Conservation (phyloP, 306 rosid species). For the Cucumis melo region DNA sequence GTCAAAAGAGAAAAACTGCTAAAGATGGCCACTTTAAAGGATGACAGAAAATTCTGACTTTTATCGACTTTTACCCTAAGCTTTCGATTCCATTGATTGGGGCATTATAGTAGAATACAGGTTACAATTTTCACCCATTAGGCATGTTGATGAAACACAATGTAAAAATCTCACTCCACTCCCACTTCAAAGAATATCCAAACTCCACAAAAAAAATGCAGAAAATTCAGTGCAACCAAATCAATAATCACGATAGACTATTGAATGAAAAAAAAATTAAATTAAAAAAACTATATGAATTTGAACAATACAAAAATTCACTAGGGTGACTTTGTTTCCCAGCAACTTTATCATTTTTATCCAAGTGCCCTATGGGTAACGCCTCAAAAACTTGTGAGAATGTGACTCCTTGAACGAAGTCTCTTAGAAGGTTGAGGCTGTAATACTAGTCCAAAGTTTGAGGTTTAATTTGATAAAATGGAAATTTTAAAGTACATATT, state of each 20-base stretch:
- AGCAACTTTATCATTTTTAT: too few species aligned
- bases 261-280: too few species aligned
- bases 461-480: too few species aligned
- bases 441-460: too few species aligned
- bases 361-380: too few species aligned
- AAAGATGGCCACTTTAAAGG: not conserved
- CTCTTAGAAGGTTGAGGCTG: too few species aligned
- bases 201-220: not conserved
- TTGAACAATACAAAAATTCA: too few species aligned
- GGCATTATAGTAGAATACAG: not conserved
- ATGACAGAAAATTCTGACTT: not conserved
- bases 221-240: not conserved
- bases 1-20: constrained; percentile 8
- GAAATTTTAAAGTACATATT: too few species aligned
- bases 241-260: not conserved
- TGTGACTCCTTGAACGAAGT: too few species aligned
- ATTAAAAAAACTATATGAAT: too few species aligned
- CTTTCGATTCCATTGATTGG: not conserved
- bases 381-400: too few species aligned
- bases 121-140: not conserved
- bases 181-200: not conserved
- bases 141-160: not conserved
- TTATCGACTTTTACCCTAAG: not conserved
- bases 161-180: not conserved
- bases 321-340: too few species aligned